phyloP scores from a whole-genome alignment of 2,329 filamentous ascomycete genomes.

The Hymenoscyphus infarciens region DNA sequence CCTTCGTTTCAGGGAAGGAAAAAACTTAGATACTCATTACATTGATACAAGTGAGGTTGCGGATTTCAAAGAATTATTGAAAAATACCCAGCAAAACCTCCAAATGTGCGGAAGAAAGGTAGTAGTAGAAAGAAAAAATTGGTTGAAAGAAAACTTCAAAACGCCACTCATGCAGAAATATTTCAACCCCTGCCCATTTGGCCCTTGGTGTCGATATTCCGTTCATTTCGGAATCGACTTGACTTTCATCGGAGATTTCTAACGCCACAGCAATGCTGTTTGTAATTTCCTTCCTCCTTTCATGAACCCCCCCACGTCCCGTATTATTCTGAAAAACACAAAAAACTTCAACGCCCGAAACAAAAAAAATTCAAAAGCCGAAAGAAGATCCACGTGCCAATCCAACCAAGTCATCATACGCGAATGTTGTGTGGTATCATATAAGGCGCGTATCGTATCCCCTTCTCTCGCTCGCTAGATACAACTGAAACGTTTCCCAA shows the following conservation, averaged over 20 bases:
- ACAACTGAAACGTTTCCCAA: conserved; percentile 5
- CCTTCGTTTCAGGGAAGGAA: too few relatives aligned
- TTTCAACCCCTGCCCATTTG: not conserved
- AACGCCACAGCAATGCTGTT: conserved; percentile 13
- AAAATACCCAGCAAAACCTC: not conserved
- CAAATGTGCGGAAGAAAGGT: not conserved
- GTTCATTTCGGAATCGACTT: not conserved
- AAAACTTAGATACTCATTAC: conserved; percentile 4
- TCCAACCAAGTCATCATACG: conserved; percentile 6
- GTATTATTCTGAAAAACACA: conserved; percentile 12
- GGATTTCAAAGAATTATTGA: not conserved
- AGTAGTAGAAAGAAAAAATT: not conserved
- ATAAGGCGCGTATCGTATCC: conserved; percentile 1
- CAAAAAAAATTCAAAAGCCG: conserved; percentile 1
- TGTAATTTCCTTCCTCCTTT: conserved; percentile 6
- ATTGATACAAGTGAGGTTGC: not conserved
- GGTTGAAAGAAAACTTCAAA: not conserved
- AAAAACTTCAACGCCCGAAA: conserved; percentile 1
- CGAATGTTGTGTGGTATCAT: conserved; percentile 7
- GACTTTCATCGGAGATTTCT: not conserved
- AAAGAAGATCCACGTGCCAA: not conserved
- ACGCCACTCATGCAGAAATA: conserved; percentile 1
- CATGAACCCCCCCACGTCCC: conserved; percentile 8
- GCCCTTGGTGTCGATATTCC: not conserved
- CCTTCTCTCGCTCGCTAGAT: conserved; percentile 9